A percentile compares a stretch with the other conserved stretches of the same genome.
Evolutionary conservation across 495 filamentous ascomycete genomes (phyloP).

Genomic region (Apiosordaria backusii): DNA sequence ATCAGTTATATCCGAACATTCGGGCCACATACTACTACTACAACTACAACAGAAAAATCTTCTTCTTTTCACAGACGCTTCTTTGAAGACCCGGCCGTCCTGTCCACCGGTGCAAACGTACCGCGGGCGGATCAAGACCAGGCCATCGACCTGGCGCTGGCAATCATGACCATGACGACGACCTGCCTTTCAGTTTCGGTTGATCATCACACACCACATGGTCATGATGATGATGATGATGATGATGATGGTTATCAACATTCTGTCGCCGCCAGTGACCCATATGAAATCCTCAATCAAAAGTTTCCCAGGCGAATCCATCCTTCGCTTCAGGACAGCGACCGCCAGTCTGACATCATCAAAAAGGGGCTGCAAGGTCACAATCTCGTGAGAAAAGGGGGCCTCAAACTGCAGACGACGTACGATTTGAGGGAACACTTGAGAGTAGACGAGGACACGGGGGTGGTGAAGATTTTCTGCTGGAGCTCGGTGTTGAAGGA

Average conservation of each 20-base stretch:
- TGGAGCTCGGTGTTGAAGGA: constrained; percentile 35
- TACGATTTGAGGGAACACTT: constrained; percentile 35
- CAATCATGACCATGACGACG: constrained; percentile 36
- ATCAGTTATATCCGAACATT: neutral
- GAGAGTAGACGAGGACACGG: constrained; percentile 28
- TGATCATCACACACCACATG: no score
- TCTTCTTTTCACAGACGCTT: no score
- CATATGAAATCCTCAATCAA: no score
- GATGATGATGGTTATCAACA: no score
- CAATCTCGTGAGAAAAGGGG: constrained; percentile 32
- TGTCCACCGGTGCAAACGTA: no score
- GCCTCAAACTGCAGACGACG: constrained; percentile 31
- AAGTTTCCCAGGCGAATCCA: constrained; percentile 34
- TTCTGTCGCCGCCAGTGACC: no score
- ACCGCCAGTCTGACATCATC: constrained; percentile 14
- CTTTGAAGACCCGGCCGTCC: no score
- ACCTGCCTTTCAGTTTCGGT: no score
- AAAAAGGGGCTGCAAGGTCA: constrained; percentile 27
- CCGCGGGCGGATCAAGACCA: constrained; percentile 12
- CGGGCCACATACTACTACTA: neutral
- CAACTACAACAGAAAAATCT: no score
- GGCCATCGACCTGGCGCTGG: constrained; percentile 33
- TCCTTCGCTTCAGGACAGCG: constrained; percentile 26
- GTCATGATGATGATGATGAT: no score
- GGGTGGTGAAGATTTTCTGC: constrained; percentile 32